phyloP scores from a whole-genome alignment of 306 rosid genomes.

The Cucurbita ficifolia region DNA sequence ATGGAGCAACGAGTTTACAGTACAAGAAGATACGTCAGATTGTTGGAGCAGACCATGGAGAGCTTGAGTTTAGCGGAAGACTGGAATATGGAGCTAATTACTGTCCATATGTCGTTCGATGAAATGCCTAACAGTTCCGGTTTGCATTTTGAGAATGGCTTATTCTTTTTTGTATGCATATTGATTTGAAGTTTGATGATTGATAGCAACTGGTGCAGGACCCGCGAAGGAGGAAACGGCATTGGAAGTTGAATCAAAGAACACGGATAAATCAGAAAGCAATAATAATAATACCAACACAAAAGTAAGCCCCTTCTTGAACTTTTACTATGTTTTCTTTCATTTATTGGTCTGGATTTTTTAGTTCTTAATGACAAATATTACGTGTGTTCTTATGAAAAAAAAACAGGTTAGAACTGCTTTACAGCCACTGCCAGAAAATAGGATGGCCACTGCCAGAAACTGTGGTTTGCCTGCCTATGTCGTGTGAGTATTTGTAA shows the following conservation, averaged over 20 bases:
- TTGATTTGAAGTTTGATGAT: neutral
- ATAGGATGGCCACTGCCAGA: slow-evolving; percentile 23
- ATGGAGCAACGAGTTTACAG: slow-evolving; percentile 26
- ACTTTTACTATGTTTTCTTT: neutral
- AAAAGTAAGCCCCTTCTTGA: slow-evolving; percentile 11
- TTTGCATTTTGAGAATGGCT: neutral
- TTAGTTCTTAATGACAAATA: neutral
- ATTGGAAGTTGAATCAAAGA: slow-evolving; percentile 17
- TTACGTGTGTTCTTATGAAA: neutral
- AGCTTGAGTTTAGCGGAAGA: slow-evolving; percentile 29
- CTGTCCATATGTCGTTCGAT: slow-evolving; percentile 22
- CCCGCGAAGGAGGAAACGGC: neutral
- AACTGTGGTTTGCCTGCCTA: no score
- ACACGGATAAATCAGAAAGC: slow-evolving; percentile 13
- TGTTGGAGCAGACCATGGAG: slow-evolving; percentile 43
- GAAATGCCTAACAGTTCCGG: slow-evolving; percentile 17
- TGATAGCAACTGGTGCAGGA: neutral
- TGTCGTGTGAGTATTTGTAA: no score
- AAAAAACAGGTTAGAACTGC: slow-evolving; percentile 51
- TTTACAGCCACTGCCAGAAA: slow-evolving; percentile 49
- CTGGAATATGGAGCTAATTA: slow-evolving; percentile 10
- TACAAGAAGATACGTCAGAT: slow-evolving; percentile 58
- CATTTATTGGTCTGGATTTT: neutral
- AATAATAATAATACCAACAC: neutral
- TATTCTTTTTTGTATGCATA: neutral